Base-by-base conservation (phyloP, 2,329 filamentous ascomycete genomes). In the Colletotrichum tofieldiae region DNA sequence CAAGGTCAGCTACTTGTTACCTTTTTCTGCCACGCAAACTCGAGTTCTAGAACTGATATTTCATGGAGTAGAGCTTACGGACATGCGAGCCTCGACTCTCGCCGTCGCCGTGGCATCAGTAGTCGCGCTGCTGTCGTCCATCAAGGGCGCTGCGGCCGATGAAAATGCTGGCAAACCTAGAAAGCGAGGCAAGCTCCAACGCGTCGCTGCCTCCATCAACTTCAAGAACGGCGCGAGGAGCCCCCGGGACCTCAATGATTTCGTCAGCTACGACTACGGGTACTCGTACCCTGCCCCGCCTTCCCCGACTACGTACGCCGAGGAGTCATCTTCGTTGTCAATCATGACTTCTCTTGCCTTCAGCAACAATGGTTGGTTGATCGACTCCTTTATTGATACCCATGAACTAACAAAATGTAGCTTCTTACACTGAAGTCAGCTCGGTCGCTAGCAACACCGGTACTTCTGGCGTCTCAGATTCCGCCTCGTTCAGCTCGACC, bases 41-140 rank as follows among this genome's bases (percentile, higher is more conserved):
- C 5, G 4, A 3, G 0, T 11, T 39, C 5, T 5, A 29, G 9
- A 20, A 37, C 47, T 49, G 20, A 60, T 1, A 2, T 7, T 12
- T 35, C 23, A 23, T n/a, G 47, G 32, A 16, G 12, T 23, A 6
- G 3, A 55, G 55, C 16, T 16, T 54, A 41, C 54, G 11, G 29
- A 7, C 65, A 87, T 87, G 85, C 83, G 80, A 74, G 76, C 68
- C 35, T 79, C 75, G 18, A 76, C 76, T 76, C 73, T 82, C 64
- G 73, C 77, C 73, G 65, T 77, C 73, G 77, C 79, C 77, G 65
- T 84, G 39, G 71, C 80, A 74, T 82, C 80, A 76, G 80, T 79
- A 67, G 68, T 78, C 35, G 43, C 78, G 59, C 65, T 84, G 29
- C 55, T 82, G 20, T 63, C 74, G 62, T 78, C 60, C 55, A 16